Base-by-base conservation (phyloP, 2,329 filamentous ascomycete genomes). In the Trichoderma atrobrunneum region DNA sequence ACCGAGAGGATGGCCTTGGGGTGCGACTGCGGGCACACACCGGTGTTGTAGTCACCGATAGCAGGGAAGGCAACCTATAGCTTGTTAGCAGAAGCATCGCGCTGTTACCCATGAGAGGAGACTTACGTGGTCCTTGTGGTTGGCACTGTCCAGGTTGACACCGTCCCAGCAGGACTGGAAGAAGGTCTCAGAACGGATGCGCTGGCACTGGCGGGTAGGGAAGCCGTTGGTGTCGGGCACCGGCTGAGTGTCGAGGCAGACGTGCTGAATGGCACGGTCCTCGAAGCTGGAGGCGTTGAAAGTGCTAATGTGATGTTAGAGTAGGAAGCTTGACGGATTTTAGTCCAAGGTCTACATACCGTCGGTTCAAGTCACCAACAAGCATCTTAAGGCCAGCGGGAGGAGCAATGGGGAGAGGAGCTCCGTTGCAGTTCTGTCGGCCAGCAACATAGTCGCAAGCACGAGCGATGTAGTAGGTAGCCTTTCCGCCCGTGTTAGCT, bases 101-200 rank as follows among this genome's bases (percentile, higher is more conserved):
- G 43, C 43, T 12, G 30, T 7, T 11, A 11, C 1, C 7, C 12
- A n/a, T 28, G 16, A 26, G 30, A 36, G 18, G 12, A 24, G 57
- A 51, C 67, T 7, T 62, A 70, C 68, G 18, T 71, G 68, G 8
- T 80, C 86, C 75, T 85, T 85, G 78, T 90, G 88, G 78, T 89
- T 82, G 1, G 81, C 62, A 7, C 84, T 84, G 76, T 90, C 88
- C 26, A 88, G 76, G 74, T 89, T 85, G 59, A 82, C 80, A 39
- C 89, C 89, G 73, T 91, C 84, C 89, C 89, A 91, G 82, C 89
- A 91, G 5, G 85, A 85, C 1, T 88, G 88, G 77, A 90, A 90
- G 77, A 85, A 86, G 24, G 89, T 81, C 75, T 90, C 85, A 16
- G 85, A 82, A 51, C 87, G 84, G 24, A 85, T 81, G 56, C 87